Base-by-base conservation (phyloP, 2,329 filamentous ascomycete genomes). In the Periconia macrospinosa region DNA sequence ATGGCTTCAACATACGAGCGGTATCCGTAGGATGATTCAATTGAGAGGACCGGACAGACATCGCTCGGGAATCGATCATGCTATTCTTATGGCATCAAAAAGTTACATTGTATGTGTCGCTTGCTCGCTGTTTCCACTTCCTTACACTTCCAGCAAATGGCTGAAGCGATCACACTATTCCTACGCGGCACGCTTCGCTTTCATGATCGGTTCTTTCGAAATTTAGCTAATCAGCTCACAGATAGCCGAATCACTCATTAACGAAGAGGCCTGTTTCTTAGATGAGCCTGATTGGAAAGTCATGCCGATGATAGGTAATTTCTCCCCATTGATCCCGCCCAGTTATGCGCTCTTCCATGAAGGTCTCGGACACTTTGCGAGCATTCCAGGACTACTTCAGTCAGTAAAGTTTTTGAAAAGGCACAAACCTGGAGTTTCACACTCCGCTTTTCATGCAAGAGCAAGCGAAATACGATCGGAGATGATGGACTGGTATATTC, bases 31-130 rank as follows among this genome's bases (percentile, higher is more conserved):
- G 2, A 41, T 51, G 3, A 51, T 51, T 43, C 35, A 46, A 19
- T 5, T 45, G 19, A 41, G 49, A 15, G 49, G 49, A 1, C 49
- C 49, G 17, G 30, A 1, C 18, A 27, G 49, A 2, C 49, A 51
- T 44, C 30, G 42, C 30, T 45, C 49, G n/a, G 49, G 49, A 10
- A 41, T 51, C 18, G 49, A 40, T 27, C 43, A 41, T 40, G 42
- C 49, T 9, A 51, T 51, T 23, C 33, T 51, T 8, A 40, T 51
- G 30, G 49, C 49, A n/a, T 51, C 49, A 2, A 20, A 43, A 18
- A 33, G 42, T 33, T 51, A 51, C 15, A 45, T 51, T 13, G 49
- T 51, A 30, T 15, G 49, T 6, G 14, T 46, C 35, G 8, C 46
- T 18, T 20, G 6, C 19, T 2, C 41, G 20, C 14, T 6, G 47